These are phyloP conservation scores for Jamesozyma hellenica DNA, from an alignment of 805 yeast genomes.

Conservation along the genomic window DNA sequence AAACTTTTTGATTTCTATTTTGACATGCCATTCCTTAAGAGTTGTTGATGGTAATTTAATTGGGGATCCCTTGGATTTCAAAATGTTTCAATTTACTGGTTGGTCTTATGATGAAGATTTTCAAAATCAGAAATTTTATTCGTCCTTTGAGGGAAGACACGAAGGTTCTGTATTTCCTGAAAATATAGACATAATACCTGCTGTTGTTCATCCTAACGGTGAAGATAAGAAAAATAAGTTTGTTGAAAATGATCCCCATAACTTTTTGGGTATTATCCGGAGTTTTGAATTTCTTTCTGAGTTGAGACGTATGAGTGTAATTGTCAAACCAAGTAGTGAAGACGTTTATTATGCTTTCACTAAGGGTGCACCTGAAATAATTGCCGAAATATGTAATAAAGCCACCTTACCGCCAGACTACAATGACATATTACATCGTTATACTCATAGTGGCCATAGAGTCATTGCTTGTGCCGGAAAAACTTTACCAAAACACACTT, in stretches of 20 bases:
- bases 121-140: constrained; percentile 29
- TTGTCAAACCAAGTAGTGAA: constrained; percentile 41
- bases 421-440: constrained; percentile 62
- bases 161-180: constrained; percentile 35
- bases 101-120: constrained; percentile 71
- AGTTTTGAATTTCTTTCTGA: constrained; percentile 76
- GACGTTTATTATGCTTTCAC: constrained; percentile 47
- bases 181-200: constrained; percentile 37
- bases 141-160: constrained; percentile 31
- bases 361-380: constrained; percentile 96
- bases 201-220: constrained; percentile 38
- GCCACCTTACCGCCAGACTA: constrained; percentile 65
- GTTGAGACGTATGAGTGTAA: constrained; percentile 82
- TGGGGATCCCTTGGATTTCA: constrained; percentile 90
- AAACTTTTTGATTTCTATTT: constrained; percentile 31
- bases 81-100: constrained; percentile 84
- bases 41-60: constrained; percentile 66
- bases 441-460: constrained; percentile 89
- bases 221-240: constrained; percentile 25
- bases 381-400: constrained; percentile 64
- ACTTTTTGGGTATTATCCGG: constrained; percentile 39
- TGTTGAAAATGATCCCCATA: constrained; percentile 29
- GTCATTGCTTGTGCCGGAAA: constrained; percentile 91
- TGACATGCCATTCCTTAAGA: constrained; percentile 79
- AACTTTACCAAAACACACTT: constrained; percentile 33